phyloP scores from a whole-genome alignment of 345 rosid genomes.

The Excoecaria agallocha region DNA sequence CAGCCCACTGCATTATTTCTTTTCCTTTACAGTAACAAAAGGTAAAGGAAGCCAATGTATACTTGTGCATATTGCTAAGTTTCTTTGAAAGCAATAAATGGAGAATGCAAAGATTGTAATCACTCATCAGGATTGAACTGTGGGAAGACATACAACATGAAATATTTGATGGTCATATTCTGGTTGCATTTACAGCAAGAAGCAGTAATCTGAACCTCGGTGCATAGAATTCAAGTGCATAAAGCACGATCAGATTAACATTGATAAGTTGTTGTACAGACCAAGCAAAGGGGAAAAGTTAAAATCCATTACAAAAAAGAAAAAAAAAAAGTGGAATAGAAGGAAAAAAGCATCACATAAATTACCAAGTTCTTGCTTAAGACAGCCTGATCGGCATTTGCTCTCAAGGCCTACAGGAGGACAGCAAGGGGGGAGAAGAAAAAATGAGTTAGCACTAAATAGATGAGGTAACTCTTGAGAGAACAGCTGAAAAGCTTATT shows the following conservation, averaged over 20 bases:
- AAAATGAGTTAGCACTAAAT: slow-evolving; percentile 14
- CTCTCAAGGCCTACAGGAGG: slow-evolving; percentile 47
- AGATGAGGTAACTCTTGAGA: background rate
- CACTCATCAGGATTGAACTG: background rate
- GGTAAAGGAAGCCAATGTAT: background rate
- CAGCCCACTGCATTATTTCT: too few relatives aligned
- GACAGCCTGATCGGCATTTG: slow-evolving; percentile 61
- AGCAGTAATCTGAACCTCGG: background rate
- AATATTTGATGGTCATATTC: background rate
- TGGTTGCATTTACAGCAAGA: background rate
- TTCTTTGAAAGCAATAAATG: background rate
- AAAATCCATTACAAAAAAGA: background rate
- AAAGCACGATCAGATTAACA: too few relatives aligned
- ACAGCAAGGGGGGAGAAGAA: background rate
- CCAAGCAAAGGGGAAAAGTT: background rate
- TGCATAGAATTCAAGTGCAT: background rate
- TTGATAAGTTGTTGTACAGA: too few relatives aligned
- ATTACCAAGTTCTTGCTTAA: slow-evolving; percentile 82
- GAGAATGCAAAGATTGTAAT: background rate
- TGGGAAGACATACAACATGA: background rate
- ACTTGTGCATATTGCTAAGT: too few relatives aligned
- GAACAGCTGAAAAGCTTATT: background rate
- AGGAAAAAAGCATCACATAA: background rate
- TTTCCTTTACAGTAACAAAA: too few relatives aligned
- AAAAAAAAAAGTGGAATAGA: background rate